Evolutionary conservation across 257 asterid species (phyloP).

Genomic region (Euphrasia confusa): DNA sequence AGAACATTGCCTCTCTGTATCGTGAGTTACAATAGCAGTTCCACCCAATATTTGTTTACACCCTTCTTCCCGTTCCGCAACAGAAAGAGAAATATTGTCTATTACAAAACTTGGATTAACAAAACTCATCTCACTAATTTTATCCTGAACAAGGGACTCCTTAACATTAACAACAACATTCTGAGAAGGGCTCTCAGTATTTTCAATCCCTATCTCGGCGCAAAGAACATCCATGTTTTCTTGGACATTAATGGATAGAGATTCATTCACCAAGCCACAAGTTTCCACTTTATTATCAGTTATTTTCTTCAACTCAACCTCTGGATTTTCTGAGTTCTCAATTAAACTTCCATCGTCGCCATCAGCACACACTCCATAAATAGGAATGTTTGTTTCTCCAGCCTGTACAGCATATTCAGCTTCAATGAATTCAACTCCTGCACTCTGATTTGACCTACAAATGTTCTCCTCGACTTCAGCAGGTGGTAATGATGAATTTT

Average conservation of each 20-base stretch:
- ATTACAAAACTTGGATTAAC: slow-evolving; percentile 29
- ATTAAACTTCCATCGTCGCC: slow-evolving; percentile 26
- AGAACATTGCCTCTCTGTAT: slow-evolving; percentile 28
- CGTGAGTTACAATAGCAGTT: slow-evolving; percentile 30
- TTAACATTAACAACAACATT: slow-evolving; percentile 28
- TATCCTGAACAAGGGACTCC: slow-evolving; percentile 34
- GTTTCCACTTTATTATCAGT: slow-evolving; percentile 34
- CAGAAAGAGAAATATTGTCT: slow-evolving; percentile 25
- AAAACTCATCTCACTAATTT: slow-evolving; percentile 27
- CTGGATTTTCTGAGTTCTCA: slow-evolving; percentile 27
- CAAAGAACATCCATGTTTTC: slow-evolving; percentile 33
- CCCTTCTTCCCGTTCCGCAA: slow-evolving; percentile 31
- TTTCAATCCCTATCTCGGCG: slow-evolving; percentile 23
- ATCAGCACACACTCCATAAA: slow-evolving; percentile 35
- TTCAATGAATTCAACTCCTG: slow-evolving; percentile 27
- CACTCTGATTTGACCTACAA: slow-evolving; percentile 32
- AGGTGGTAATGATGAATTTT: slow-evolving; percentile 28
- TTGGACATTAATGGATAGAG: slow-evolving; percentile 32
- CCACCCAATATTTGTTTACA: slow-evolving; percentile 25
- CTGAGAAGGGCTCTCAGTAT: slow-evolving; percentile 32
- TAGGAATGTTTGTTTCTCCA: slow-evolving; percentile 30
- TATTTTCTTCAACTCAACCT: slow-evolving; percentile 24
- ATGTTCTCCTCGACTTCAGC: slow-evolving; percentile 33
- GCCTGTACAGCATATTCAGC: slow-evolving; percentile 27
- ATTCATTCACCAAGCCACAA: slow-evolving; percentile 28